Base-by-base conservation (phyloP, 2,329 filamentous ascomycete genomes). In the Colletotrichum nymphaeae region DNA sequence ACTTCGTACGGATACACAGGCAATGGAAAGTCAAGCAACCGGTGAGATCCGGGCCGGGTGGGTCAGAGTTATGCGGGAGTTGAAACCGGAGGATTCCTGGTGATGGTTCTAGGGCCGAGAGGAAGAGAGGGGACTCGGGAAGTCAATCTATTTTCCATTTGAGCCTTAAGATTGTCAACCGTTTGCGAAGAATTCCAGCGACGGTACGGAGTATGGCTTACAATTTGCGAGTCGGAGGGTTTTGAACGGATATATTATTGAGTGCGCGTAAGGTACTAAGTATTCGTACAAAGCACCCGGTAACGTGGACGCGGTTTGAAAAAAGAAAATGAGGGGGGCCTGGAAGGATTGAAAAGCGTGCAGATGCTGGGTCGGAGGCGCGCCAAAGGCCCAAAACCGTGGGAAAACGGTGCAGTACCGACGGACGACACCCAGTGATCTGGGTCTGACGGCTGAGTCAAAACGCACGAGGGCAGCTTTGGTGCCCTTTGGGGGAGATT, bases 401-500 rank as follows among this genome's bases (percentile, higher is more conserved):
- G 70, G 66, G 66, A 69, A 73, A 73, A 73, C 70, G 66, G 70
- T 60, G 46, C 66, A 35, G 52, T 42, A 46, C 63, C 53, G 35
- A 49, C 42, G 19, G 42, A 19, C 42, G 42, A 55, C 24, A 46
- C 32, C 63, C 63, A 66, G 42, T 60, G 46, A 32, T 49, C 62
- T 70, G 67, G 70, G 56, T 70, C 70, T 65, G 67, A 73, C 67
- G 70, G 67, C 67, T 56, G 59, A 69, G 58, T 60, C 42, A 73
- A 69, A 42, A 46, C 32, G 37, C 57, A 49, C 5, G 24, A 63
- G 53, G 53, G 52, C 46, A 42, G 24, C 49, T 35, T 46, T 60
- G 70, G 32, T 11, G 32, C 32, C 32, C 32, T 35, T 35, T 35
- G 37, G 37, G 16, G 56, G 67, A 73, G 66, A 73, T 73, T 73